A percentile compares a stretch with the other conserved stretches of the same genome.
Evolutionary conservation across 208 protist genomes (phyloP).

Genomic region (Novymonas esmeraldas): DNA sequence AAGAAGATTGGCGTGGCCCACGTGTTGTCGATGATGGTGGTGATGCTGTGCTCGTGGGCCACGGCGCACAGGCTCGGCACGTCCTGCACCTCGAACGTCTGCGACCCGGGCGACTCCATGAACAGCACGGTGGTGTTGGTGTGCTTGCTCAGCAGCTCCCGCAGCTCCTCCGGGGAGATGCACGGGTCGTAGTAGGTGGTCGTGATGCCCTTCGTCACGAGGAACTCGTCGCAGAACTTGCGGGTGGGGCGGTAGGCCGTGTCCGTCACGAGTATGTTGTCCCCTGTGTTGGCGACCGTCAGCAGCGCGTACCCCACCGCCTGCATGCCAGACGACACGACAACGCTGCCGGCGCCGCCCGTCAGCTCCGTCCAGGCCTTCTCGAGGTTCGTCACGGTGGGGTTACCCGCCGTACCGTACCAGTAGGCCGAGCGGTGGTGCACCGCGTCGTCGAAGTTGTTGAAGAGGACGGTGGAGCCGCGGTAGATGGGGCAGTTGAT

Average conservation of each 20-base stretch:
- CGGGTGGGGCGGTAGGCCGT: conserved; percentile 33
- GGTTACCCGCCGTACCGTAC: conserved; percentile 40
- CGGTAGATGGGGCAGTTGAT: conserved; percentile 42
- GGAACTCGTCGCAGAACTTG: conserved; percentile 30
- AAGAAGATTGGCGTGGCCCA: conserved; percentile 44
- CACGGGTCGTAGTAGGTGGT: conserved; percentile 39
- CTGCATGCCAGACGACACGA: conserved; percentile 31
- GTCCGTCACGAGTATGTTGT: conserved; percentile 37
- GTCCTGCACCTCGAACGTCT: conserved; percentile 40
- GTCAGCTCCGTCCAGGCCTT: conserved; percentile 36
- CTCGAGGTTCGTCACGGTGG: conserved; percentile 24
- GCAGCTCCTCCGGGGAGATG: conserved; percentile 32
- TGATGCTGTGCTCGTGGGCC: conserved; percentile 18
- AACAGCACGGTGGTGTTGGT: conserved; percentile 35
- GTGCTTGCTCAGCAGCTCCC: conserved; percentile 28
- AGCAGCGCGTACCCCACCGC: conserved; percentile 36
- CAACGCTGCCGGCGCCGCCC: conserved; percentile 29
- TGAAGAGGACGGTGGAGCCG: conserved; percentile 36
- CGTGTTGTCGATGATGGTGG: conserved; percentile 37
- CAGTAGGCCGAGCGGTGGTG: conserved; percentile 4
- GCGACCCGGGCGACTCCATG: conserved; percentile 34
- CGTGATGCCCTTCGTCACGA: conserved; percentile 28
- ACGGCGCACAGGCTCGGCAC: conserved; percentile 31
- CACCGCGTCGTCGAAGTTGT: conserved; percentile 19
- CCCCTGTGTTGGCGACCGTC: conserved; percentile 24